Evolutionary conservation across 2,329 filamentous ascomycete genomes (phyloP), one percentile per base, ranked within the genome.

Genomic region (Trichophyton benhamiae): DNA sequence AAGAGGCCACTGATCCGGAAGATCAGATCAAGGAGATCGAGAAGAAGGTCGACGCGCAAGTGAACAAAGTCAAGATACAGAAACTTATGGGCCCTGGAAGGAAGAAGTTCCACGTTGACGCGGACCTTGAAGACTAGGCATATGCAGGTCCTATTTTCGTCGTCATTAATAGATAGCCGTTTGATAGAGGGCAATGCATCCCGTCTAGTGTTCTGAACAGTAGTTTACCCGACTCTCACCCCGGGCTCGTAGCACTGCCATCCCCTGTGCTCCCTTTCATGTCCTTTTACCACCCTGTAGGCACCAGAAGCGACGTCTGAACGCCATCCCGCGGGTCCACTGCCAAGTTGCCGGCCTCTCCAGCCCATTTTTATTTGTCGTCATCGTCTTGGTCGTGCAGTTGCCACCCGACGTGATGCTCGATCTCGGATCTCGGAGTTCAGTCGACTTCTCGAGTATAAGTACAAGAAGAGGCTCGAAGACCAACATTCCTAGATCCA

Each of bases 11-110:
- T 67, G 91, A 97, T 77, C 87, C 94, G 2, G 94, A 99, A 78
- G 90, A 91, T 75, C 91, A 97, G 77, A 94, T 99, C 72, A 87
- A 88, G 73, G 92, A 90, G 78, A 96, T 99, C 87, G 89, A 95
- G 77, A 88, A 89, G 81, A 99, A 96, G 82, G 87, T 95, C 71
- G 89, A 89, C 64, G 85, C 87, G 63, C 92, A 97, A 77, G 84
- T 88, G 73, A 89, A 95, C 78, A 94, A 91, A 77, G 87, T 97
- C 70, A 88, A 89, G 68, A 79, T 96, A 70, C 90, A 95, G 77
- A 87, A 90, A 74, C 86, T 97, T 71, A 92, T 88, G 65, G 88
- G 87, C 69, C 83, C 83, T 71, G 88, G 88, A 63, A 76, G 91
- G 70, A 91, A 87, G 76, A 95, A 89, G 80, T 91, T 97, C 78